A percentile compares a stretch with the other conserved stretches of the same genome.
Evolutionary conservation across 768 basidiomycete genomes (phyloP).

Genomic region (Pisolithus orientalis): DNA sequence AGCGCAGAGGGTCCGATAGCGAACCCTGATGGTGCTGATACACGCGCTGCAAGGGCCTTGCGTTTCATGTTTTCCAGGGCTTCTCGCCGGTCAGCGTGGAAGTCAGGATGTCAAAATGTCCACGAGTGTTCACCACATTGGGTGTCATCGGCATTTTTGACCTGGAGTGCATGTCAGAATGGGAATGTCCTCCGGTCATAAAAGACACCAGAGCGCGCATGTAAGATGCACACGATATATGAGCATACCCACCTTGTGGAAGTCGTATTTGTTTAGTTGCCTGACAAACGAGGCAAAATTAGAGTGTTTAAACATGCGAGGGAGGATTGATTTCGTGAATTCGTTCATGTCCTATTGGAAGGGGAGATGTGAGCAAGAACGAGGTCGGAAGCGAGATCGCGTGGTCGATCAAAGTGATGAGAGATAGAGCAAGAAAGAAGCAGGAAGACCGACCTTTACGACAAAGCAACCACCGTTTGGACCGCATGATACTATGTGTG

Average conservation of each 20-base stretch:
- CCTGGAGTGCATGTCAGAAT: no score
- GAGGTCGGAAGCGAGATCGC: not conserved
- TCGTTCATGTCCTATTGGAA: no score
- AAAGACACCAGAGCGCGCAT: not conserved
- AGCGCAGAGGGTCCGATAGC: not conserved
- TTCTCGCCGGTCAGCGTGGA: slow-evolving; percentile 45
- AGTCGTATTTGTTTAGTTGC: slow-evolving; percentile 85
- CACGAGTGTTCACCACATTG: slow-evolving; percentile 57
- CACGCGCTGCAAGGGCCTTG: no score
- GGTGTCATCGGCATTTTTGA: slow-evolving; percentile 35
- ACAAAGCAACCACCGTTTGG: slow-evolving; percentile 83
- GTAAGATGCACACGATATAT: not conserved
- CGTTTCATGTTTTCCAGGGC: slow-evolving; percentile 45
- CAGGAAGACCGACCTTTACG: slow-evolving; percentile 49
- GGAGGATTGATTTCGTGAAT: no score
- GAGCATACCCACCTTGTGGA: slow-evolving; percentile 64
- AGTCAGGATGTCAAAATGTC: slow-evolving; percentile 51
- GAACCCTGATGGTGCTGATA: no score
- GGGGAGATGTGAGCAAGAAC: not conserved
- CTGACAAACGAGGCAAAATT: no score
- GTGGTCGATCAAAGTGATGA: not conserved
- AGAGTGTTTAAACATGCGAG: no score
- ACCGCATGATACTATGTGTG: slow-evolving; percentile 61
- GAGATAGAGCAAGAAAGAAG: not conserved
- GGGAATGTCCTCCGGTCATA: no score